Conservation (phyloP, 768 basidiomycete species). For the Rhizopogon sp. region DNA sequence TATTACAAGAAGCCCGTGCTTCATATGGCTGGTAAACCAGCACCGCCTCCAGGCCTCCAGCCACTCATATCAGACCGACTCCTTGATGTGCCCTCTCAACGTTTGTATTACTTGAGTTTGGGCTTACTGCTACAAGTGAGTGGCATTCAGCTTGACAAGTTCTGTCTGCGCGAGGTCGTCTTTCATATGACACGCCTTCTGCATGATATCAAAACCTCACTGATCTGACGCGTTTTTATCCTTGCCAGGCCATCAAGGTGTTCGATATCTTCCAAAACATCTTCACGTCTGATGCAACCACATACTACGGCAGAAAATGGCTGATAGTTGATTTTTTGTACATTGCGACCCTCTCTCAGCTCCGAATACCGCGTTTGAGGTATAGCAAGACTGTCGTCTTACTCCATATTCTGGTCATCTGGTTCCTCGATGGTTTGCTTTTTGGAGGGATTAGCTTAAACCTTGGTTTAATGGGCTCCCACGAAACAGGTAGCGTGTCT, state of each 20-base stretch:
- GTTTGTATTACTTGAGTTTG: constrained; percentile 73
- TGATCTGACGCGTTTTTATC: neutral
- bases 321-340: constrained; percentile 64
- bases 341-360: constrained; percentile 48
- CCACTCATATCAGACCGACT: constrained; percentile 72
- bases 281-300: constrained; percentile 39
- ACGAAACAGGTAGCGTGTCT: constrained; percentile 3
- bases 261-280: constrained; percentile 61
- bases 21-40: constrained; percentile 6
- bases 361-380: constrained; percentile 71
- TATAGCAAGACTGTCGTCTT: constrained; percentile 60
- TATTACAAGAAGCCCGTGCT: neutral
- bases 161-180: neutral
- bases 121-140: constrained; percentile 73
- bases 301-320: constrained; percentile 59
- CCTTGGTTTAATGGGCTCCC: constrained; percentile 24
- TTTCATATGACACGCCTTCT: neutral
- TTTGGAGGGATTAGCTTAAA: constrained; percentile 71
- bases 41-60: constrained; percentile 12
- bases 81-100: constrained; percentile 72
- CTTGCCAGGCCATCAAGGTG: constrained; percentile 63
- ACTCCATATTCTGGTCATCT: constrained; percentile 56
- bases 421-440: constrained; percentile 62
- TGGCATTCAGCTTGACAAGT: neutral
- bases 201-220: neutral